Base-by-base conservation (phyloP, 2,329 filamentous ascomycete genomes). In the Achaetomium macrosporum region DNA sequence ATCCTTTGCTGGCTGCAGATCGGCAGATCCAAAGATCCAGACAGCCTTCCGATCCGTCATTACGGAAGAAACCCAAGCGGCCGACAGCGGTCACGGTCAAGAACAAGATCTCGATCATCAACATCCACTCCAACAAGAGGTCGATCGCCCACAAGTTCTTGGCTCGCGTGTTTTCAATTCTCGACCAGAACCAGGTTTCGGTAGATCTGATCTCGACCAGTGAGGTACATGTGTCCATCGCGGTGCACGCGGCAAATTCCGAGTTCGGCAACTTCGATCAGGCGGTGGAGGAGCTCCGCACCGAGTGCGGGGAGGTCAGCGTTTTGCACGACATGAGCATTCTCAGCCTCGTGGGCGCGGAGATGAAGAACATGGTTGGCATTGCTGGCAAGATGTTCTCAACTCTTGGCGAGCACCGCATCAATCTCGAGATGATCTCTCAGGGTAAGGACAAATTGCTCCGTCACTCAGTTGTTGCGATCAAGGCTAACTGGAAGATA, bases 381-480 rank as follows among this genome's bases (percentile, higher is more conserved):
- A 90, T 99, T 58, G 88, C 88, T 8, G 93, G 93, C 29, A 84
- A 82, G 62, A 97, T 99, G 88, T 97, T 99, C 71, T 89, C 87
- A 44, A 95, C 91, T 1, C 76, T 99, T 16, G 93, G 93, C 41
- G 88, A 96, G 67, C 87, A 96, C 68, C 88, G 88, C 63, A 85
- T 99, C 66, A 99, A 99, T 68, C 90, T 99, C 62, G 93, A 99
- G 73, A 99, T 99, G 93, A 99, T 99, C 61, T 96, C 90, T 20
- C 93, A 99, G 74, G 93, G 93, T 92, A 77, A 65, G 76, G 2
- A 10, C 64, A 25, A 39, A 15, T 19, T 13, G 56, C 16, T 19
- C 40, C 45, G 11, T 5, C 5, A 20, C 31, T 36, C 29, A 35
- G 48, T 33, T 7, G n/a, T 8, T 19, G 15, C 20, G 1, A 33